phyloP scores from a whole-genome alignment of 257 asterid genomes.

The Anisodus tanguticus region DNA sequence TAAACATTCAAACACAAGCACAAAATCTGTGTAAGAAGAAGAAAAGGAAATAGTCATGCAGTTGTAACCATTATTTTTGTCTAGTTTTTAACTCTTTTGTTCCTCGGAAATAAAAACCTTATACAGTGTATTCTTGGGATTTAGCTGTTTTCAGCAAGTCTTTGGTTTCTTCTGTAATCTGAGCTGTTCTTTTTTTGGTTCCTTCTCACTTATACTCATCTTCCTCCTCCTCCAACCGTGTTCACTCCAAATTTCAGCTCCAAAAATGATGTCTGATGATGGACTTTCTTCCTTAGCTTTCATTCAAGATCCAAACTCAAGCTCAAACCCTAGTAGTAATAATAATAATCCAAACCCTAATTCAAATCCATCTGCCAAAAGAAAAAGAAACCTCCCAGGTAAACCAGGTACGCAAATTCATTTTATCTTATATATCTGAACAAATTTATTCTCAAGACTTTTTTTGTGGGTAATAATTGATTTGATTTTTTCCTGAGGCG shows the following conservation, averaged over 20 bases:
- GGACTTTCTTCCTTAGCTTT: conserved; percentile 55
- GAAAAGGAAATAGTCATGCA: conserved; percentile 30
- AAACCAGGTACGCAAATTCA: conserved; percentile 29
- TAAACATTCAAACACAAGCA: conserved; percentile 1
- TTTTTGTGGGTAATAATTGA: not conserved
- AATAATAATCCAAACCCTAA: conserved; percentile 27
- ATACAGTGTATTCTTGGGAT: conserved; percentile 31
- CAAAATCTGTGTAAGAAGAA: conserved; percentile 42
- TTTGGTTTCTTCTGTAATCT: conserved; percentile 44
- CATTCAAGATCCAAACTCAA: conserved; percentile 57
- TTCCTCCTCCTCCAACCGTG: not conserved
- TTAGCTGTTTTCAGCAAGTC: conserved; percentile 57
- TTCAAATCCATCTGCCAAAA: conserved; percentile 33
- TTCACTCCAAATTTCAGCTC: not conserved
- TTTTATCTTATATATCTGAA: not conserved
- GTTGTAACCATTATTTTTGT: conserved; percentile 28
- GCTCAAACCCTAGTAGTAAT: conserved; percentile 21
- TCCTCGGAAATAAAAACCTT: conserved; percentile 16
- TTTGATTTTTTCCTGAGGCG: not conserved
- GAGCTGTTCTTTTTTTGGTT: conserved; percentile 15
- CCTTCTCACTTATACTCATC: conserved; percentile 2
- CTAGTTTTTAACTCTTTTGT: conserved; percentile 22
- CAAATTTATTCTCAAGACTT: not conserved
- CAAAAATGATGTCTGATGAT: conserved; percentile 82
- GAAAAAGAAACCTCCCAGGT: conserved; percentile 38